Base-by-base conservation (phyloP, 352 stramenopile species). In the Globisporangium ultimum region DNA sequence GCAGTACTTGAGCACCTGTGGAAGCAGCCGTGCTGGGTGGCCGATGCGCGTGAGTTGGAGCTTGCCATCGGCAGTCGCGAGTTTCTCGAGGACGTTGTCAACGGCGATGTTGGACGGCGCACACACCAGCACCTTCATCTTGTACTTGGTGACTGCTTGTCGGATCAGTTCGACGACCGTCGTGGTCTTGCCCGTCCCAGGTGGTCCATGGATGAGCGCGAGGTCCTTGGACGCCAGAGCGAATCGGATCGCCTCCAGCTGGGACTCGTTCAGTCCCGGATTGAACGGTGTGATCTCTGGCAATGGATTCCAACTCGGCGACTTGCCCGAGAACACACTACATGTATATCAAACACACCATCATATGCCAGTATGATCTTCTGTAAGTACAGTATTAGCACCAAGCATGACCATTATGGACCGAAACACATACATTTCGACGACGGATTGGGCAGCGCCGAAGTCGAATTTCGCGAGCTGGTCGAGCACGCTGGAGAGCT, bases 101-200 rank as follows among this genome's bases (percentile, higher is more conserved):
- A 99, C 97, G 2, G 97, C 97, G 40, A 99, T 96, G 76, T 99
- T 99, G 46, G 94, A 99, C 34, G 97, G 96, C 57, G 97, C 97
- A 52, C 92, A 98, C 5, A 99, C 96, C 18, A 99, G 77, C 15
- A 99, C 87, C 58, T 93, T 95, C 66, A 93, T 84, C 6, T 89
- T 58, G 55, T 86, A 88, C 14, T 68, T 66, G 28, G 78, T 66
- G 12, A 99, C 93, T 14, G 90, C 91, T 68, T 98, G 96, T 15
- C 87, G 63, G 59, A 99, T 98, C 20, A 99, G 81, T 67, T 99
- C 96, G 13, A 98, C 95, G 9, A 99, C 79, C 11, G 96, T 98
- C 51, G 94, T 99, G 17, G 97, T 99, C 77, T 99, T 98, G 75
- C 78, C 97, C 32, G 93, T 98, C 41, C 92, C 93, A 4, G 95